A percentile compares a stretch with the other conserved stretches of the same genome.
phyloP scores from a whole-genome alignment of 192 early-diverging fungal genomes.

The Piromyces finnis region DNA sequence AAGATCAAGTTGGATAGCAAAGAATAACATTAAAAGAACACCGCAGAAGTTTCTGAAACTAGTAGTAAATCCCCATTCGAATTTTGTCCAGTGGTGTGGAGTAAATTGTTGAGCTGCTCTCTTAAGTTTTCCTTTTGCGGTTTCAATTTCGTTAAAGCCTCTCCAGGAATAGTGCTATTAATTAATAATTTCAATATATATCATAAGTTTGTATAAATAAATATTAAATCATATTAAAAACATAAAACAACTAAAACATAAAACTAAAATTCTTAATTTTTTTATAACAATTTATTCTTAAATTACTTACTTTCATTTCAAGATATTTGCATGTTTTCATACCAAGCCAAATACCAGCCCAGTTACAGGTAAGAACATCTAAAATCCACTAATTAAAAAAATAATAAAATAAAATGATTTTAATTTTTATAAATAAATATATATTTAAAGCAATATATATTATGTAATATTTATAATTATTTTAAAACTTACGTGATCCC shows the following conservation, averaged over 20 bases:
- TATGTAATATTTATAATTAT: not conserved
- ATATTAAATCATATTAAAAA: too few relatives aligned
- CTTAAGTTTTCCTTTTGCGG: slow-evolving; percentile 69
- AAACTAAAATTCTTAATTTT: too few relatives aligned
- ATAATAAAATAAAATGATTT: too few relatives aligned
- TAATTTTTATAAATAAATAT: slow-evolving; percentile 1
- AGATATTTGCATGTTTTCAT: slow-evolving; percentile 97
- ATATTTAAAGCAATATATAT: not conserved
- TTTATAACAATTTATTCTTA: too few relatives aligned
- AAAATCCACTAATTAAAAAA: slow-evolving; percentile 55
- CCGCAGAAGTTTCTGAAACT: slow-evolving; percentile 75
- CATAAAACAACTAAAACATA: too few relatives aligned
- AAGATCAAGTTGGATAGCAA: slow-evolving; percentile 62
- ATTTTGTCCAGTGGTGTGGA: slow-evolving; percentile 84
- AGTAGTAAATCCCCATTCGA: slow-evolving; percentile 75
- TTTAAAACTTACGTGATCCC: slow-evolving; percentile 65
- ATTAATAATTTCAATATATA: too few relatives aligned
- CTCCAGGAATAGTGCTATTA: slow-evolving; percentile 77
- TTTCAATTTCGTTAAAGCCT: slow-evolving; percentile 67
- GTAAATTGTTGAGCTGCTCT: slow-evolving; percentile 83
- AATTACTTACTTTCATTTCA: slow-evolving; percentile 71
- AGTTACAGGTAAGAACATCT: slow-evolving; percentile 83
- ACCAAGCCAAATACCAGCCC: slow-evolving; percentile 80
- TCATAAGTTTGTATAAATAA: too few relatives aligned
- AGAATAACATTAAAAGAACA: slow-evolving; percentile 48